Evolutionary conservation across 2,329 filamentous ascomycete genomes (phyloP), one percentile per base, ranked within the genome.

Genomic region (Pseudonectria buxi): DNA sequence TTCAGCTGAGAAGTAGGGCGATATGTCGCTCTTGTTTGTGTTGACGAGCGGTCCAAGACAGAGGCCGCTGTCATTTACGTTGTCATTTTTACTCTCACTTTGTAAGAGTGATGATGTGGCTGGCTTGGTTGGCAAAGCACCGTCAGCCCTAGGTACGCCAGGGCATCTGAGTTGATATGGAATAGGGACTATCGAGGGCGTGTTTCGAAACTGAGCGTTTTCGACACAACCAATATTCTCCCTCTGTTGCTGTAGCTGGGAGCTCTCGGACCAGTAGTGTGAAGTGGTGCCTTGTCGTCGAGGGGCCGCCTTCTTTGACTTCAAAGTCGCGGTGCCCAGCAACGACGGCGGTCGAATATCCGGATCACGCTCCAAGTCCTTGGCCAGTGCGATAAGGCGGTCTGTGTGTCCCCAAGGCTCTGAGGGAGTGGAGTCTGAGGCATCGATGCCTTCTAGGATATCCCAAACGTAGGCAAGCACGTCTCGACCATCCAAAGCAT

Each of bases 371-470:
- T 56, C 53, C 9, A 60, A 44, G 14, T 43, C 42, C 42, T 51
- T 54, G 10, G 55, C 57, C 26, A 45, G 41, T 15, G 47, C 41
- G 33, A 64, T 62, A 14, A 62, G 44, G 16, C 55, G 50, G 36
- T 65, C 62, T 4, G 62, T 65, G 30, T 55, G 44, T 18, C 41
- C 48, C 62, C 62, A 65, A 4, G 54, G 47, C 13, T 43, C 34
- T 6, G 39, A 25, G 26, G 35, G 11, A 25, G 37, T 22, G 18
- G 18, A 22, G 18, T 22, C 24, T 15, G 42, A 26, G 31, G 33
- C 13, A 10, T 35, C 28, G 14, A 37, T 18, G 12, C 42, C 41
- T 5, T 45, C 33, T 15, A 53, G 33, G 16, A 55, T 49, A 10
- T 44, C 35, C 43, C 50, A 54, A 22, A 63, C 37, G 37, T 56